Evolutionary conservation across 1,139 yeast genomes (phyloP).

Genomic region (Schizosaccharomyces versatilis): DNA sequence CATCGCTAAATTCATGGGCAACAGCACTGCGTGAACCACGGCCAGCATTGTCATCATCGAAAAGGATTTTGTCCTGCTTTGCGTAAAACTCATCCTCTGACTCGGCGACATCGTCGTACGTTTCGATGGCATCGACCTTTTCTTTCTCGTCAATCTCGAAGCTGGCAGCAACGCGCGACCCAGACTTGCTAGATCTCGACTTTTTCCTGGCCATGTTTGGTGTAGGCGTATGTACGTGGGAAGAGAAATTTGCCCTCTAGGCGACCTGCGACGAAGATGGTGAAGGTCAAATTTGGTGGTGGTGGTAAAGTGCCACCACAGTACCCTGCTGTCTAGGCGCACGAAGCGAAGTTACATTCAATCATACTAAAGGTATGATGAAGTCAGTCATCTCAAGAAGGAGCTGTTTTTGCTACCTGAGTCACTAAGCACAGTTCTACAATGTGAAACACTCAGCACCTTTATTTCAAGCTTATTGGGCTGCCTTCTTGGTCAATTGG

Average conservation of each 20-base stretch:
- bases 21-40: background rate
- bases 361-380: too few species aligned
- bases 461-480: background rate
- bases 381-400: too few species aligned
- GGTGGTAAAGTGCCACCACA: background rate
- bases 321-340: background rate
- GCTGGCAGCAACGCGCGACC: background rate
- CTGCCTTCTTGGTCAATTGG: background rate
- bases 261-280: background rate
- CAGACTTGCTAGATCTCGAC: background rate
- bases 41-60: background rate
- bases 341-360: too few species aligned
- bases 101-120: slow-evolving; percentile 1
- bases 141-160: background rate
- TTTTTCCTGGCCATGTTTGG: background rate
- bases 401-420: background rate
- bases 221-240: too few species aligned
- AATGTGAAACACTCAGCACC: background rate
- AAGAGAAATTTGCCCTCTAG: too few species aligned
- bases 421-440: background rate
- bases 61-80: background rate
- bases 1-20: background rate
- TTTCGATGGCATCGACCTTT: background rate
- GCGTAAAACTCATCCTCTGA: slow-evolving; percentile 1
- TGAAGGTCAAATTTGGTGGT: background rate